Evolutionary conservation across 192 early-diverging fungal species (phyloP).

Genomic region (Linnemannia hyalina): DNA sequence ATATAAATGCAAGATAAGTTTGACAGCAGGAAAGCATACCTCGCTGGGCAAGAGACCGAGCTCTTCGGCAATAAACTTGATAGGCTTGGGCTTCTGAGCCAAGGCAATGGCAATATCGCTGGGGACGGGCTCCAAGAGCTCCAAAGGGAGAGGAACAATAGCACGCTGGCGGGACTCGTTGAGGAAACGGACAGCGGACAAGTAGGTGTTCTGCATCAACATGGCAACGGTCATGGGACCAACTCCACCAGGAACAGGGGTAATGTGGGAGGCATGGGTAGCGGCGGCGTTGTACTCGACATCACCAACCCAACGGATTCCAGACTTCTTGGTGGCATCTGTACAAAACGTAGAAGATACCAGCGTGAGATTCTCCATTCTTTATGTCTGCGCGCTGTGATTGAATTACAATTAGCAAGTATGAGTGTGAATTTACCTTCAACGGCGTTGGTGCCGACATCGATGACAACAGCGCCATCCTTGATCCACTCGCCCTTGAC

Average conservation of each 20-base stretch:
- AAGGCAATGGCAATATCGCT: slow-evolving; percentile 95
- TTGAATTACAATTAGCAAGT: neutral
- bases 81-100: slow-evolving; percentile 89
- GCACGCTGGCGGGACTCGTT: slow-evolving; percentile 60
- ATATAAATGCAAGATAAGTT: too few species aligned
- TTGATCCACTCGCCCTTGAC: slow-evolving; percentile 96
- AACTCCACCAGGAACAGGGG: slow-evolving; percentile 99
- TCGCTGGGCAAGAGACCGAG: slow-evolving; percentile 84
- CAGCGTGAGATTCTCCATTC: neutral
- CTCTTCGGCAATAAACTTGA: slow-evolving; percentile 84
- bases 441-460: slow-evolving; percentile 97
- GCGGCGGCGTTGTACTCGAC: slow-evolving; percentile 84
- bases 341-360: neutral
- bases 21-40: slow-evolving; percentile 40
- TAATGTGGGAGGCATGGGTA: slow-evolving; percentile 84
- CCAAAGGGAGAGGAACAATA: slow-evolving; percentile 73
- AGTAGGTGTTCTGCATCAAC: slow-evolving; percentile 92
- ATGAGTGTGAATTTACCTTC: slow-evolving; percentile 57
- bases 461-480: slow-evolving; percentile 93
- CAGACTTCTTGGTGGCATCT: slow-evolving; percentile 93
- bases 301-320: slow-evolving; percentile 95
- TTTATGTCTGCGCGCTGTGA: neutral
- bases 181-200: slow-evolving; percentile 81
- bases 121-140: slow-evolving; percentile 86
- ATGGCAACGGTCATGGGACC: slow-evolving; percentile 99